Base-by-base conservation (phyloP, 2,329 filamentous ascomycete genomes). In the Aureobasidium lini region DNA sequence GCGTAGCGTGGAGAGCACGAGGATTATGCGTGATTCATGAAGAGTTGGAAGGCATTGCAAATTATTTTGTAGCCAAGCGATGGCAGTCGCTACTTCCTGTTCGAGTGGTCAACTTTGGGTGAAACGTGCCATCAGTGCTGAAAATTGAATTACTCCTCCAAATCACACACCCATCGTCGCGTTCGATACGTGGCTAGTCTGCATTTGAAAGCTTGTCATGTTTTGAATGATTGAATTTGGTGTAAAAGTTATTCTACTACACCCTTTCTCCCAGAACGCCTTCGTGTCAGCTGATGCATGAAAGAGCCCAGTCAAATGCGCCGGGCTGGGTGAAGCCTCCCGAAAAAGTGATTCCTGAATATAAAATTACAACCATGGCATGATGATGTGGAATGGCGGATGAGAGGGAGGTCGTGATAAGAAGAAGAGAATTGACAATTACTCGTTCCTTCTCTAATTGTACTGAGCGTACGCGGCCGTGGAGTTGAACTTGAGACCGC, bases 401-500 rank as follows among this genome's bases (percentile, higher is more conserved):
- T 43, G n/a, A 16, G 50, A 23, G 31, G 13, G 37, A 37, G 40
- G 31, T 56, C 52, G 52, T 56, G 11, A 56, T 28, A n/a, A 23
- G 23, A 37, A 37, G 9, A 46, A 28, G 31, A 56, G 16, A 18
- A 46, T 10, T 6, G 16, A 28, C 4, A 11, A 9, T 18, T n/a
- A 10, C 42, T 15, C 11, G 8, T 32, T 42, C 16, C 29, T 31
- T 23, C 31, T 46, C 52, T 95, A 97, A 77, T 99, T 99, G 83
- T 99, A 99, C 79, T 97, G 94, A 84, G 94, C 94, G 79, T 99
- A 99, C 64, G 89, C 91, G 52, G 94, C 93, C 61, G 94, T 99
- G 61, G 89, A 95, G 84, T 96, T 97, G 82, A 99, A 99, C 84
- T 99, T 99, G 73, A 96, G 81, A 76, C 97, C 96, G 68, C 89